Evolutionary conservation across 345 rosid genomes (phyloP), one percentile per base, ranked within the genome.

Genomic region (Eucalyptus pauciflora): DNA sequence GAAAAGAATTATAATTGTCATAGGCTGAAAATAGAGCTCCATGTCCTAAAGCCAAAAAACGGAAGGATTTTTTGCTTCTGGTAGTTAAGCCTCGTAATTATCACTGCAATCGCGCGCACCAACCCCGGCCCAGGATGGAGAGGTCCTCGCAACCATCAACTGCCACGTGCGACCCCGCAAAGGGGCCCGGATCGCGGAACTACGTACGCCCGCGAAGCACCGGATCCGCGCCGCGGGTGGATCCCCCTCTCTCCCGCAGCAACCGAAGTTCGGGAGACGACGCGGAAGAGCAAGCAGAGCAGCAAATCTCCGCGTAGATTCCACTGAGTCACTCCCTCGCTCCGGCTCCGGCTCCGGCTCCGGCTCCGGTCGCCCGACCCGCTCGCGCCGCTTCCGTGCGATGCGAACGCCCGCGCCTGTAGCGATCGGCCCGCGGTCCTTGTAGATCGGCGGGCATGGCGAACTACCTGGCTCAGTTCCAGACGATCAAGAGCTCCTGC

Each of bases 401-500:
- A 83, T 18, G 60, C 46, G 45, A 60, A 49, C 88, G 46, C 46
- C 31, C 50, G 64, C 4, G 52, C 25, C 52, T 33, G 37, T 43
- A 24, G 62, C 76, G 58, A 85, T 89, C 69, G 90, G 71, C 71
- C 88, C 49, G 86, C 69, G 88, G 88, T 50, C 60, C 49, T 69
- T n/a, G 49, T 50, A 86, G 96, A 94, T 95, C 94, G 94, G 24
- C 94, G 92, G 24, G 29, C 89, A 98, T 97, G 99, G 98, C 98
- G 56, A 97, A 95, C 91, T 96, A 94, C 91, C 92, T 98, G 76
- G 96, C 97, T 93, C 99, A 96, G 93, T 98, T 98, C 90, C 99
- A 96, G 89, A 89, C 98, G 64, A 94, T 97, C 94, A 96, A 94
- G 92, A 92, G 87, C 90, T 91, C 96, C 33, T 95, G 95, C 88